These are phyloP conservation scores for Diaporthe ampelina DNA, from an alignment of 2,329 filamentous ascomycete species.

Conservation along the genomic window DNA sequence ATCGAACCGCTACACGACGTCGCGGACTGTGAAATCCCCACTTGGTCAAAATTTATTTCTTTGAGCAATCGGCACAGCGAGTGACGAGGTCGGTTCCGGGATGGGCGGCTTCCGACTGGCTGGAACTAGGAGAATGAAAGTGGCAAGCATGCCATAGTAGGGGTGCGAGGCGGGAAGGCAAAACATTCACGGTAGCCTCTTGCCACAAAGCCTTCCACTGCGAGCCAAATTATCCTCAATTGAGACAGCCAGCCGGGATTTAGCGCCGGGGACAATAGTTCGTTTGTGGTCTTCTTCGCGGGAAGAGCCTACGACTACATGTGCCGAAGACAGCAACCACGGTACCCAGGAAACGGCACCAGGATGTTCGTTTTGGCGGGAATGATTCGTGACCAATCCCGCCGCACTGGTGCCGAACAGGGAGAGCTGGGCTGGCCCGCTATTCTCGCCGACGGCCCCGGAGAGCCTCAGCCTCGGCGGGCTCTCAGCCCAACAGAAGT, in stretches of 20 bases:
- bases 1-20: neutral
- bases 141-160: neutral
- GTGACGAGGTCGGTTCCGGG: neutral
- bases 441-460: slow-evolving; percentile 21
- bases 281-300: slow-evolving; percentile 3
- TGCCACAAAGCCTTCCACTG: neutral
- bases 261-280: slow-evolving; percentile 6
- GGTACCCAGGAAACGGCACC: neutral
- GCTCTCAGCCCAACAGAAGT: neutral
- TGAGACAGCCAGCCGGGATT: neutral
- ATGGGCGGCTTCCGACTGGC: slow-evolving; percentile 21
- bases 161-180: neutral
- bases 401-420: neutral
- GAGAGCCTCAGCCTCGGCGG: neutral
- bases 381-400: neutral
- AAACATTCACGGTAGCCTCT: neutral
- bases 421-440: neutral
- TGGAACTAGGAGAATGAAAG: neutral
- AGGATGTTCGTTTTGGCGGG: slow-evolving; percentile 1
- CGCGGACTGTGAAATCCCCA: neutral
- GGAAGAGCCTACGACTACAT: neutral
- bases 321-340: neutral
- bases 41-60: neutral
- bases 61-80: neutral
- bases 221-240: neutral